Evolutionary conservation across 2,329 filamentous ascomycete genomes (phyloP).

Genomic region (Trichoderma sp.): DNA sequence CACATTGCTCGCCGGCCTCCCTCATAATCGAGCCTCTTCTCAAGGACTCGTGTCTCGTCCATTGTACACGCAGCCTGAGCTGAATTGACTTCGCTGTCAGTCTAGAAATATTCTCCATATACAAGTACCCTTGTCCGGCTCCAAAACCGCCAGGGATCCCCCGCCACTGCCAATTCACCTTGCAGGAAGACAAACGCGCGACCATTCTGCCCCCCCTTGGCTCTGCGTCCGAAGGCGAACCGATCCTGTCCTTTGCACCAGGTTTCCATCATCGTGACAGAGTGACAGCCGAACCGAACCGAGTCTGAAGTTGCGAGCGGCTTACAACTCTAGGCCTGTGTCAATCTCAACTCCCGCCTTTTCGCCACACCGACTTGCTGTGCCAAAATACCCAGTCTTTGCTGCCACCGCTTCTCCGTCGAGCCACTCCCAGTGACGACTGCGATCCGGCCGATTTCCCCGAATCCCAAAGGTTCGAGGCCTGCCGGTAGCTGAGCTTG

Average conservation of each 20-base stretch:
- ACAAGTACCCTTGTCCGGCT: conserved; percentile 10
- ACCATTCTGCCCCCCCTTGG: conserved; percentile 12
- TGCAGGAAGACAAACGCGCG: conserved; percentile 26
- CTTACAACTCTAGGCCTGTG: not conserved
- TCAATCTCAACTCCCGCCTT: conserved; percentile 21
- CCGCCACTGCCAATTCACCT: conserved; percentile 32
- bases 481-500: conserved; percentile 11
- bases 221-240: conserved; percentile 5
- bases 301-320: conserved; percentile 6
- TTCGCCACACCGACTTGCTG: conserved; percentile 16
- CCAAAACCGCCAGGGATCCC: conserved; percentile 20
- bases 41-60: not conserved
- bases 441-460: not conserved
- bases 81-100: conserved; percentile 3
- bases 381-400: not conserved
- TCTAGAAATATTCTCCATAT: not conserved
- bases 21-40: not conserved
- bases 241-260: conserved; percentile 16
- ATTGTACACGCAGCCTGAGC: too few relatives aligned
- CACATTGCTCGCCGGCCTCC: not conserved
- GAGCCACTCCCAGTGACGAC: not conserved
- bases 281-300: not conserved
- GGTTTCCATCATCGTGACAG: not conserved
- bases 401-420: not conserved
- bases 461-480: not conserved